A percentile compares a stretch with the other conserved stretches of the same genome.
Evolutionary conservation across 1,284 basidiomycete species (phyloP).

Genomic region (Sporisorium iseilematis-ciliati): DNA sequence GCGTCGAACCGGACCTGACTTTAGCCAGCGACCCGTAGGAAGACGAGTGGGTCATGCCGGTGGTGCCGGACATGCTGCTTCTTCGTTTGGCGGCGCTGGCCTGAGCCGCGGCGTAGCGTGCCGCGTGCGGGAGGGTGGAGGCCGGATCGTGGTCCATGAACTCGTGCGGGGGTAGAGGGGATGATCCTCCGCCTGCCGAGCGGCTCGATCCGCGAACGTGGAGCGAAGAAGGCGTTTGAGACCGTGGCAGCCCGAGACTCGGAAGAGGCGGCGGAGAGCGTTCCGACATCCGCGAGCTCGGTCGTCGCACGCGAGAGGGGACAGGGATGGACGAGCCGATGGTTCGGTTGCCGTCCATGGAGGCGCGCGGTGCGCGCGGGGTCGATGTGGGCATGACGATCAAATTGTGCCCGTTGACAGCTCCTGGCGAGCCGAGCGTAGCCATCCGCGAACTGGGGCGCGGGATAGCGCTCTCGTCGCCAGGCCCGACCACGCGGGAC

Average conservation of each 20-base stretch:
- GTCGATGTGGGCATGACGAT: slow-evolving; percentile 35
- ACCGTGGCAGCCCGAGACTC: slow-evolving; percentile 39
- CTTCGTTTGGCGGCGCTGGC: slow-evolving; percentile 28
- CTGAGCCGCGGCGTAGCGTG: slow-evolving; percentile 36
- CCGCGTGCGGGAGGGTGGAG: slow-evolving; percentile 35
- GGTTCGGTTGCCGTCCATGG: slow-evolving; percentile 44
- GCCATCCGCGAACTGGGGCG: slow-evolving; percentile 62
- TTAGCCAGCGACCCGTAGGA: slow-evolving; percentile 42
- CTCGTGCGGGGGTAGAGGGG: slow-evolving; percentile 46
- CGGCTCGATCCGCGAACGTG: slow-evolving; percentile 22
- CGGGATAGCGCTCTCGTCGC: slow-evolving; percentile 61
- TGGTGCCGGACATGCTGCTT: slow-evolving; percentile 30
- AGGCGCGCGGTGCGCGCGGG: slow-evolving; percentile 37
- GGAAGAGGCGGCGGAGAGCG: slow-evolving; percentile 43
- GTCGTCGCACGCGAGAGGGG: slow-evolving; percentile 52
- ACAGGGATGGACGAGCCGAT: slow-evolving; percentile 62
- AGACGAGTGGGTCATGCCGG: slow-evolving; percentile 21
- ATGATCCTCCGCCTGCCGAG: slow-evolving; percentile 12
- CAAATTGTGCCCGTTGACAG: slow-evolving; percentile 15
- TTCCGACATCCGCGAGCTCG: slow-evolving; percentile 52
- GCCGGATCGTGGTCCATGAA: slow-evolving; percentile 64
- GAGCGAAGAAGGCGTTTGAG: slow-evolving; percentile 26
- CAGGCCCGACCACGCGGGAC: slow-evolving; percentile 28
- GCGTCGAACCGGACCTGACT: slow-evolving; percentile 16
- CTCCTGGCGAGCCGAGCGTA: slow-evolving; percentile 30